Percentiles rank a stretch among this genome's conserved stretches.
phyloP scores from a whole-genome alignment of 305 asterid genomes.

The Fraxinus ornus region DNA sequence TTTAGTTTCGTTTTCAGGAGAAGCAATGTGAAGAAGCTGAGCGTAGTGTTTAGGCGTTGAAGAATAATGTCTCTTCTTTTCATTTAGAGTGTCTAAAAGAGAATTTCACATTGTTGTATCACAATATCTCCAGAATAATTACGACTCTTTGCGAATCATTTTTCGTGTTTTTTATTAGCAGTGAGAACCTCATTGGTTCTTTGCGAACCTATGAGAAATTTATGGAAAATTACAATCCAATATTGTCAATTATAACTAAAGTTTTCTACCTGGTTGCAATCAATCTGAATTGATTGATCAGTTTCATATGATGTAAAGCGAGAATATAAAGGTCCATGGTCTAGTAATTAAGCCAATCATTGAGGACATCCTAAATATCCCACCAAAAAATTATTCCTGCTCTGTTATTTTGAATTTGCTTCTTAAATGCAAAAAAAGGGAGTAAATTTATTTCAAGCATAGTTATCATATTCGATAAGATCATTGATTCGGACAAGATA shows the following conservation, averaged over 20 bases:
- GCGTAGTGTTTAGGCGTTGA: background rate
- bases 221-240: too few relatives aligned
- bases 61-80: background rate
- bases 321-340: background rate
- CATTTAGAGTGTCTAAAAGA: background rate
- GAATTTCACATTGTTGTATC: background rate
- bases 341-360: background rate
- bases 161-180: background rate
- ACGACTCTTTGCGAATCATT: background rate
- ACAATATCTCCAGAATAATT: background rate
- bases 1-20: slow-evolving; percentile 33
- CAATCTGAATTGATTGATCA: background rate
- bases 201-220: too few relatives aligned
- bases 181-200: too few relatives aligned
- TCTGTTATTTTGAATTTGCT: too few relatives aligned
- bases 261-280: background rate
- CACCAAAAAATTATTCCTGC: background rate
- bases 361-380: background rate
- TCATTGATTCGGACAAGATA: too few relatives aligned
- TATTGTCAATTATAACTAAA: background rate
- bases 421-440: too few relatives aligned
- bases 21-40: slow-evolving; percentile 28
- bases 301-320: background rate
- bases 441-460: background rate
- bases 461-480: background rate